These are phyloP conservation scores for Rauvolfia tetraphylla DNA, from an alignment of 257 asterid species.

Conservation along the genomic window DNA sequence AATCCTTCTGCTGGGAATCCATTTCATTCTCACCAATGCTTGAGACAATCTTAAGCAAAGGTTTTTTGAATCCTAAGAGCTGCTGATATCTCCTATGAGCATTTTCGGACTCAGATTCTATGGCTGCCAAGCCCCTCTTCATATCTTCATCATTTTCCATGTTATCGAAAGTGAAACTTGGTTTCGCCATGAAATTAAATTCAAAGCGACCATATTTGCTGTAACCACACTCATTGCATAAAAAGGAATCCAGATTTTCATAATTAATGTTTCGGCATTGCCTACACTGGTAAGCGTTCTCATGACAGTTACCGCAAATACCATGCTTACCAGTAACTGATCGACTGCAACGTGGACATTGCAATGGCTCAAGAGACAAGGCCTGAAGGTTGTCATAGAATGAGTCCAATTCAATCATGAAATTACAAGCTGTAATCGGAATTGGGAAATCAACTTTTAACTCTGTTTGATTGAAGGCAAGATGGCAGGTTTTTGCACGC, in stretches of 20 bases:
- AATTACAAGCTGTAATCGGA: constrained; percentile 96
- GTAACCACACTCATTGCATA: constrained; percentile 98
- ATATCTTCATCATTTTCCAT: constrained; percentile 99
- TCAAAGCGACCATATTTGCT: constrained; percentile 99
- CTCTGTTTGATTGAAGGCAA: constrained; percentile 90
- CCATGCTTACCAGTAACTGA: constrained; percentile 98
- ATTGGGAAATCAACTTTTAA: constrained; percentile 92
- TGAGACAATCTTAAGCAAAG: constrained; percentile 89
- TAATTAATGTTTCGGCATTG: constrained; percentile 98
- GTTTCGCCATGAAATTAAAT: constrained; percentile 97
- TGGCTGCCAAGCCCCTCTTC: constrained; percentile 94
- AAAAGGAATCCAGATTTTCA: constrained; percentile 94
- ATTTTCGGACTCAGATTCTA: constrained; percentile 96
- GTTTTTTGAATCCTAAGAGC: constrained; percentile 98
- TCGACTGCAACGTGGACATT: constrained; percentile 98
- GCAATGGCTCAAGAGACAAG: constrained; percentile 95
- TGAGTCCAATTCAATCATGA: constrained; percentile 97
- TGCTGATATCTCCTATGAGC: constrained; percentile 98
- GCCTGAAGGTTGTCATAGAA: constrained; percentile 99
- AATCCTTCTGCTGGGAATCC: constrained; percentile 99
- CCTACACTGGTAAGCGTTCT: constrained; percentile 99
- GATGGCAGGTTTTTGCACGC: constrained; percentile 96
- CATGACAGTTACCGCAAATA: constrained; percentile 91
- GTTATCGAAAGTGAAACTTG: constrained; percentile 94
- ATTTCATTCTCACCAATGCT: constrained; percentile 98